Conservation (phyloP, 257 asterid genomes). For the Penstemon davidsonii region DNA sequence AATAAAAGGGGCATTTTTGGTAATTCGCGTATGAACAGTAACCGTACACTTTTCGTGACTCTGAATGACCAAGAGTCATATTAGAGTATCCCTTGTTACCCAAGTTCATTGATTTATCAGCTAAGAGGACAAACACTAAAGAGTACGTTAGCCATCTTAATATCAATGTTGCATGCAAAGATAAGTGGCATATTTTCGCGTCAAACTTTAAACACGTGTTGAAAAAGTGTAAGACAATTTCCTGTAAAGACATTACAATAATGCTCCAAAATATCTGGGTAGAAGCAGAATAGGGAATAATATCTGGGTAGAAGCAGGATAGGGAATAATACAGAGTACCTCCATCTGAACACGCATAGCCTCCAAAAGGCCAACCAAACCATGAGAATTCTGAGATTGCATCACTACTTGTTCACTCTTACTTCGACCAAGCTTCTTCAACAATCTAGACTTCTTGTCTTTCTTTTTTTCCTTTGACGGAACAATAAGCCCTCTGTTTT, state of each 20-base stretch:
- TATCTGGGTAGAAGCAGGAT: no score
- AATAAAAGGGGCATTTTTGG: no score
- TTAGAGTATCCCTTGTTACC: no score
- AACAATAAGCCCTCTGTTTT: conserved; percentile 84
- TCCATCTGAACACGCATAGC: conserved; percentile 99
- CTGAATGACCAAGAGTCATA: no score
- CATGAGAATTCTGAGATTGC: conserved; percentile 67
- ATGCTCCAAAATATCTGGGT: conserved; percentile 12
- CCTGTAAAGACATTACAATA: background rate
- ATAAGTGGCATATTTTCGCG: no score
- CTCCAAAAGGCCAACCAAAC: conserved; percentile 89
- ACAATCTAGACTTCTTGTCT: conserved; percentile 71
- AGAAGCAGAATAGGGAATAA: conserved; percentile 17
- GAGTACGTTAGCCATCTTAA: background rate
- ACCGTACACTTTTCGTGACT: no score
- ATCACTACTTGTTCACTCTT: conserved; percentile 57
- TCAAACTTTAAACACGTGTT: conserved; percentile 13
- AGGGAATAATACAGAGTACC: conserved; percentile 47
- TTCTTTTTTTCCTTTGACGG: conserved; percentile 91
- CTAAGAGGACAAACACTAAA: background rate
- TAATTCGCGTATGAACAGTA: no score
- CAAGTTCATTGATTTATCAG: conserved; percentile 13
- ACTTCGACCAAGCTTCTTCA: conserved; percentile 88
- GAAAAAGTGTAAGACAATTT: conserved; percentile 6
- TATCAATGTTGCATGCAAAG: no score